Conservation (phyloP, 805 yeast genomes). For the Wickerhamomyces chaumierensis region DNA sequence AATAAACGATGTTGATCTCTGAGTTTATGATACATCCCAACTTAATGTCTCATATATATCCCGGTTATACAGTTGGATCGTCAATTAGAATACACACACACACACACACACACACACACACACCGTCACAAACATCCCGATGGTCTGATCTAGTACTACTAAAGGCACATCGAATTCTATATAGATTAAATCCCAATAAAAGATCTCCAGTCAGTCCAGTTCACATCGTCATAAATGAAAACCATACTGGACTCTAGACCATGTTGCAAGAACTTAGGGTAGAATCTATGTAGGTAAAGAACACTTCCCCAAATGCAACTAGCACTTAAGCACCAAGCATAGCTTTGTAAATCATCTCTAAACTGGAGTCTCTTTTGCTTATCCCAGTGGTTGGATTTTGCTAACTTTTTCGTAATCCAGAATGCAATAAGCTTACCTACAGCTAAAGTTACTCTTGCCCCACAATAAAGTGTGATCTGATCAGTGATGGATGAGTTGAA, state of each 20-base stretch:
- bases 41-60: too few relatives aligned
- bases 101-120: too few relatives aligned
- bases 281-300: conserved; percentile 56
- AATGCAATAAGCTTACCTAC: conserved; percentile 26
- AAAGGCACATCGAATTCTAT: too few relatives aligned
- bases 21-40: too few relatives aligned
- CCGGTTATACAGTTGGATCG: too few relatives aligned
- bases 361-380: conserved; percentile 2
- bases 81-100: too few relatives aligned
- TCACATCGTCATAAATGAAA: conserved; percentile 54
- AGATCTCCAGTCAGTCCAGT: conserved; percentile 36
- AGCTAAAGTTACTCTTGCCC: conserved; percentile 57
- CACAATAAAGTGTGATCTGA: conserved; percentile 65
- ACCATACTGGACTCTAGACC: conserved; percentile 60
- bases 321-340: conserved; percentile 49
- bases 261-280: conserved; percentile 51
- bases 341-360: conserved; percentile 17
- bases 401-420: conserved; percentile 7
- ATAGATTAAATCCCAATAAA: conserved; percentile 28
- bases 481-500: conserved; percentile 44
- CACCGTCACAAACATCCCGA: too few relatives aligned
- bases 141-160: too few relatives aligned
- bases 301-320: conserved; percentile 63
- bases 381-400: conserved; percentile 2
- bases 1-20: too few relatives aligned